A percentile compares a stretch with the other conserved stretches of the same genome.
These are phyloP conservation scores for Fagopyrum esculentum DNA, from an alignment of 148 eudicot genomes.

Conservation along the genomic window DNA sequence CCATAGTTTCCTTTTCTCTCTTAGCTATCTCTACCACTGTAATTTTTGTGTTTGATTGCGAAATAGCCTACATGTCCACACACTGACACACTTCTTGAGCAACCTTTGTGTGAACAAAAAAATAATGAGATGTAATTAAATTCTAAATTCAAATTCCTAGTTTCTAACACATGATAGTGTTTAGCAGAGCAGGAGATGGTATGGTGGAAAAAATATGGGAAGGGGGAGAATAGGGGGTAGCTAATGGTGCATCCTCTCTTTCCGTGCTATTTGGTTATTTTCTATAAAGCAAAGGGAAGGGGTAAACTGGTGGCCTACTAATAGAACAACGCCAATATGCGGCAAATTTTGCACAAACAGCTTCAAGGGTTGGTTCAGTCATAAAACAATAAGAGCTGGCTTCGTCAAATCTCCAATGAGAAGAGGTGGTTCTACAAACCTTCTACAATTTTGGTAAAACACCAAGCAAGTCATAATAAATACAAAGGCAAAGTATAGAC, in stretches of 20 bases:
- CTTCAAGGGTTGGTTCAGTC: background rate
- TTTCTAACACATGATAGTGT: too few species aligned
- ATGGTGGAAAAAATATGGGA: background rate
- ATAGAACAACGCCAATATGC: background rate
- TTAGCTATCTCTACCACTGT: background rate
- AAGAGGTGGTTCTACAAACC: background rate
- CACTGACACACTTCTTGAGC: background rate
- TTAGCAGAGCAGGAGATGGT: background rate
- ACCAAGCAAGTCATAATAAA: background rate
- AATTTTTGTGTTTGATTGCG: background rate
- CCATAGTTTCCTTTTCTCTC: background rate
- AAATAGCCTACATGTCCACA: background rate
- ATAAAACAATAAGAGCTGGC: background rate
- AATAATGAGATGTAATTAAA: too few species aligned
- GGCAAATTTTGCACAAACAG: background rate
- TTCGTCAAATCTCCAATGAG: background rate
- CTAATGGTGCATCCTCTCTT: background rate
- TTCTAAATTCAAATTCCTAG: too few species aligned
- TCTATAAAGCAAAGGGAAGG: too few species aligned
- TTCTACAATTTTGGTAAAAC: background rate
- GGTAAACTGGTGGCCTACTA: background rate
- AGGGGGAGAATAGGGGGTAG: background rate
- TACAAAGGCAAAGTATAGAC: background rate
- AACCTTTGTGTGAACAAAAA: too few species aligned
- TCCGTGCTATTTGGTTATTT: background rate